Percentiles rank a stretch among this genome's conserved stretches.
Evolutionary conservation across 2,329 filamentous ascomycete genomes (phyloP).

Genomic region (Hymenoscyphus fructigenus): DNA sequence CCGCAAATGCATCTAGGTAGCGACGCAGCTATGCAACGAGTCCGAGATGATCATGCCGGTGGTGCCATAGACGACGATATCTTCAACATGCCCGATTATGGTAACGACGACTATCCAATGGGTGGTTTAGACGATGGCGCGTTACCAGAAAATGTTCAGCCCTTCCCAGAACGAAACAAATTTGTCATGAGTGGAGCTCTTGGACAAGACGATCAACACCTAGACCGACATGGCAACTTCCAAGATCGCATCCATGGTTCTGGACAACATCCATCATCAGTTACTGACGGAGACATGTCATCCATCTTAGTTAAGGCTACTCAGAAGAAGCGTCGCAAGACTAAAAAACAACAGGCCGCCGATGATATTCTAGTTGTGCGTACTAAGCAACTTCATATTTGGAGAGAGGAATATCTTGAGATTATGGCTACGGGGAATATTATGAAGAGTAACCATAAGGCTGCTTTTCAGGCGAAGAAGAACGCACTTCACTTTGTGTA

Average conservation of each 20-base stretch:
- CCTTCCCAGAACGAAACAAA: constrained; percentile 25
- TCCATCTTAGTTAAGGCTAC: constrained; percentile 43
- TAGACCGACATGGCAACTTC: constrained; percentile 24
- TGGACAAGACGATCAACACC: constrained; percentile 23
- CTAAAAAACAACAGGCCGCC: constrained; percentile 41
- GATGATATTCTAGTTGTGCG: constrained; percentile 53
- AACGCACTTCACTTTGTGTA: constrained; percentile 63
- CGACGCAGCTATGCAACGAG: constrained; percentile 41
- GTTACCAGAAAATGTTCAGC: constrained; percentile 33
- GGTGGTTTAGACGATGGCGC: constrained; percentile 33
- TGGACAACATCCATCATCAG: constrained; percentile 6
- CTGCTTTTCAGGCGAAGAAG: constrained; percentile 52
- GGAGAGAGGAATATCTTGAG: constrained; percentile 56
- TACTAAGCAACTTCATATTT: constrained; percentile 55
- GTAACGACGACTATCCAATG: constrained; percentile 24
- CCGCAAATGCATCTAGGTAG: constrained; percentile 26
- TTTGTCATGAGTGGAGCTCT: constrained; percentile 30
- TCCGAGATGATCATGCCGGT: constrained; percentile 45
- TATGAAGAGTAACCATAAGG: constrained; percentile 45
- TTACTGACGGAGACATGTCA: constrained; percentile 30
- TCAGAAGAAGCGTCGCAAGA: constrained; percentile 38
- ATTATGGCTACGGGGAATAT: constrained; percentile 56
- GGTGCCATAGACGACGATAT: constrained; percentile 28
- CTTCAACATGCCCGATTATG: constrained; percentile 24
- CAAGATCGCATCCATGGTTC: constrained; percentile 23